Conservation (phyloP, 345 rosid species). For the Populus alba region DNA sequence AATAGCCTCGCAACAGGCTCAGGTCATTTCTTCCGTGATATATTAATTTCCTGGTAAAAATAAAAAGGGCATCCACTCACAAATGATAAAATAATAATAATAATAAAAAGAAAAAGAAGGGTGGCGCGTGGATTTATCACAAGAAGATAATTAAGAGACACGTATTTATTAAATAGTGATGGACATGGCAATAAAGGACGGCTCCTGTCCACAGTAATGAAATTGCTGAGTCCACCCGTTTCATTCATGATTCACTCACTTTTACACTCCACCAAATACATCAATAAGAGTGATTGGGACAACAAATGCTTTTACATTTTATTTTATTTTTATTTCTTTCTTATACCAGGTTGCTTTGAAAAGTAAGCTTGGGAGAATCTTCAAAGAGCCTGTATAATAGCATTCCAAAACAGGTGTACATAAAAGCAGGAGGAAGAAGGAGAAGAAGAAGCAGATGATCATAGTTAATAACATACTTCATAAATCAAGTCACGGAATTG, state of each 20-base stretch:
- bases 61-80: neutral
- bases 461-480: neutral
- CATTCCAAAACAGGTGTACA: neutral
- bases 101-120: neutral
- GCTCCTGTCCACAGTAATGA: neutral
- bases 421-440: no score
- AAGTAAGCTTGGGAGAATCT: neutral
- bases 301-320: neutral
- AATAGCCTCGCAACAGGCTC: neutral
- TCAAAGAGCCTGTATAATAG: neutral
- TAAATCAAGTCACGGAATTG: slow-evolving; percentile 17
- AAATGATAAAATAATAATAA: neutral
- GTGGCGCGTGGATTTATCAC: slow-evolving; percentile 6
- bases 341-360: neutral
- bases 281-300: neutral
- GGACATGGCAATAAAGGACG: neutral
- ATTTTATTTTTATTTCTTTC: no score
- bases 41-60: neutral
- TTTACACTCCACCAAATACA: no score
- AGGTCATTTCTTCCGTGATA: neutral
- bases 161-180: neutral
- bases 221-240: neutral
- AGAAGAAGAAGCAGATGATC: no score
- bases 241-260: neutral
- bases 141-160: neutral